phyloP scores from a whole-genome alignment of 495 filamentous ascomycete genomes.

The Aspergillus biplanus region DNA sequence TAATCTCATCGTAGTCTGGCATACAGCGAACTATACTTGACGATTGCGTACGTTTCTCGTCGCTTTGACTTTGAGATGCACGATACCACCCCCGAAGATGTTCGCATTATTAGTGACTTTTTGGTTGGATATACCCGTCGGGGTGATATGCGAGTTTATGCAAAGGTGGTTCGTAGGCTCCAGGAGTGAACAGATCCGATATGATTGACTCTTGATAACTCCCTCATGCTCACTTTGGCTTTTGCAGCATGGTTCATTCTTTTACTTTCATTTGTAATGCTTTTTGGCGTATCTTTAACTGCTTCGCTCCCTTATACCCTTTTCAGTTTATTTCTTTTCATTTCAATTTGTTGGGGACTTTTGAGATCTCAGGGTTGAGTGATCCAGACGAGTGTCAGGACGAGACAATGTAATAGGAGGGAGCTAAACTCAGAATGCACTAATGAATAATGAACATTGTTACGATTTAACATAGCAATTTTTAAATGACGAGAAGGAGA shows the following conservation, averaged over 20 bases:
- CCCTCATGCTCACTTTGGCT: background rate
- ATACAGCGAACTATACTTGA: conserved; percentile 13
- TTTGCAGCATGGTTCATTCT: background rate
- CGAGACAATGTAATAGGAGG: too few species aligned
- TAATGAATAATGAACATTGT: too few species aligned
- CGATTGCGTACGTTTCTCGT: conserved; percentile 5
- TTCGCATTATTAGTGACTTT: background rate
- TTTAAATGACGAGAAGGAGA: too few species aligned
- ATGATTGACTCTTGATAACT: background rate
- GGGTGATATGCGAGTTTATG: conserved; percentile 1
- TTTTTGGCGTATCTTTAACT: too few species aligned
- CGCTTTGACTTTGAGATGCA: conserved; percentile 3
- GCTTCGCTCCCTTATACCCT: background rate
- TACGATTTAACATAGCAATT: too few species aligned
- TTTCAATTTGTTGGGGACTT: too few species aligned
- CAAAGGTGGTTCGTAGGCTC: background rate
- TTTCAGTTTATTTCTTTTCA: background rate
- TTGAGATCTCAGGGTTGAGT: too few species aligned
- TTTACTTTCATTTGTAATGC: background rate
- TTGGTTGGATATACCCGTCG: background rate
- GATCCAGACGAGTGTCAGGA: too few species aligned
- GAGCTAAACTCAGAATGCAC: too few species aligned
- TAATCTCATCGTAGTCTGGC: conserved; percentile 7
- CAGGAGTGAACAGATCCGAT: background rate
- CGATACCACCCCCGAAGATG: background rate